These are phyloP conservation scores for Elsinoe perseae DNA, from an alignment of 2,329 filamentous ascomycete species.

Conservation along the genomic window DNA sequence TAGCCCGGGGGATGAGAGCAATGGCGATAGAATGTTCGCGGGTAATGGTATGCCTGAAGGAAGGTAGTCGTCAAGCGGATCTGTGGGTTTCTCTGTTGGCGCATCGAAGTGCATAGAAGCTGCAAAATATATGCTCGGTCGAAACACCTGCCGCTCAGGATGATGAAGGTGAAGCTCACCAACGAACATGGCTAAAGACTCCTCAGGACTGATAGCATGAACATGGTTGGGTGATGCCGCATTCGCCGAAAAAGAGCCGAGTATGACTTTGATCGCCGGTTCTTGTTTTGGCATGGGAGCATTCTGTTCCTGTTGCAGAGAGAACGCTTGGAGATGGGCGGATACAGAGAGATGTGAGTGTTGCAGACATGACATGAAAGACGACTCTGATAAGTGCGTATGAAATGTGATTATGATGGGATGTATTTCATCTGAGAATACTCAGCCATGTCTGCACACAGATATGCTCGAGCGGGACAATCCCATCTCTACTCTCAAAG, in stretches of 20 bases:
- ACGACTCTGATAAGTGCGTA: not conserved
- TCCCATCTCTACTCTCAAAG: not conserved
- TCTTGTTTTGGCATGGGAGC: not conserved
- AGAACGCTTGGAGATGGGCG: slow-evolving; percentile 10
- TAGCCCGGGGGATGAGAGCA: slow-evolving; percentile 5
- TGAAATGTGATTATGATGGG: not conserved
- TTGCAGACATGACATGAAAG: not conserved
- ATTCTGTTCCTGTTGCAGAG: not conserved
- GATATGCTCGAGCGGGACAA: not conserved
- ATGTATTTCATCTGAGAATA: not conserved
- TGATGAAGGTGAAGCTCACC: slow-evolving; percentile 11
- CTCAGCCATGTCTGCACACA: not conserved
- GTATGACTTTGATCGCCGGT: slow-evolving; percentile 4
- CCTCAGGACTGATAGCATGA: not conserved
- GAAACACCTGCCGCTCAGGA: slow-evolving; percentile 1
- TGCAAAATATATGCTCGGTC: slow-evolving; percentile 8
- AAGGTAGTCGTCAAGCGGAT: slow-evolving; percentile 14
- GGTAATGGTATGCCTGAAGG: slow-evolving; percentile 9
- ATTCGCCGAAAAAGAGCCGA: not conserved
- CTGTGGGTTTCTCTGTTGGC: not conserved
- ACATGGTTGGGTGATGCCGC: not conserved
- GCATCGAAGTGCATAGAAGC: slow-evolving; percentile 5
- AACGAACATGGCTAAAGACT: not conserved
- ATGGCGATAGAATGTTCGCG: slow-evolving; percentile 4
- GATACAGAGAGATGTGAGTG: slow-evolving; percentile 8